These are phyloP conservation scores for Macaranga tanarius DNA, from an alignment of 441 rosid genomes.

Conservation along the genomic window DNA sequence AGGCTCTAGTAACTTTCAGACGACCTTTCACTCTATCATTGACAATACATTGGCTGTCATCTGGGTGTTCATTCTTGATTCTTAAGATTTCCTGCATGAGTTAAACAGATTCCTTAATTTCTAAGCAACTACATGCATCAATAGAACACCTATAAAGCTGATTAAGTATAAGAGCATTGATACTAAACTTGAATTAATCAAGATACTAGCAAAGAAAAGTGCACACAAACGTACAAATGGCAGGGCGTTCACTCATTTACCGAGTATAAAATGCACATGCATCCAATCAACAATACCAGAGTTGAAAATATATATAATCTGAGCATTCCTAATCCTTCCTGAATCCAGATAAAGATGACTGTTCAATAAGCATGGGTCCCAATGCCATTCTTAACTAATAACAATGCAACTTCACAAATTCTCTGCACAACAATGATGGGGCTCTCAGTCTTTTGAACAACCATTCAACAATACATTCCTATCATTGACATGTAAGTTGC, in stretches of 20 bases:
- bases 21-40: slow-evolving; percentile 97
- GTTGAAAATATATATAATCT: not conserved
- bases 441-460: not conserved
- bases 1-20: slow-evolving; percentile 94
- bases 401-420: not conserved
- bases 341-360: not conserved
- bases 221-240: not conserved
- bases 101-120: slow-evolving; percentile 12
- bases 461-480: no score
- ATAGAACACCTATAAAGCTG: not conserved
- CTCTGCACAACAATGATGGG: not conserved
- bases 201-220: not conserved
- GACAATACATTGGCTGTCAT: slow-evolving; percentile 88
- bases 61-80: slow-evolving; percentile 93
- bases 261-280: not conserved
- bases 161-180: not conserved
- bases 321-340: not conserved
- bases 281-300: not conserved
- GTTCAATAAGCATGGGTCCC: not conserved
- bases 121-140: slow-evolving; percentile 4
- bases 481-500: not conserved
- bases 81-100: slow-evolving; percentile 77
- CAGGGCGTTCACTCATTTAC: not conserved
- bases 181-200: not conserved
- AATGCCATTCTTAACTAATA: not conserved